phyloP scores from a whole-genome alignment of 179 eudicot genomes.

The Beta corolliflora region DNA sequence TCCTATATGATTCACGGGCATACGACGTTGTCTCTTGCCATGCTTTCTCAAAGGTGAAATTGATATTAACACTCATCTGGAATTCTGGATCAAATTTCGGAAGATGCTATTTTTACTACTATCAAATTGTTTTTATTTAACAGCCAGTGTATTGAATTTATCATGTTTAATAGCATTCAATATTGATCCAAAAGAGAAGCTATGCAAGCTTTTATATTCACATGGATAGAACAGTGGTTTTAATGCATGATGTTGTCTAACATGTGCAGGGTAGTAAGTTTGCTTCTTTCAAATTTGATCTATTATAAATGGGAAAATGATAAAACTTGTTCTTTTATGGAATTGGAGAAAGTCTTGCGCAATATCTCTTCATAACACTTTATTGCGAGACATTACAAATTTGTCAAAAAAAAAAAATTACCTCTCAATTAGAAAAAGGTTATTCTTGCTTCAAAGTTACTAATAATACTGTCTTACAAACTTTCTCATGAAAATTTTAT shows the following conservation, averaged over 20 bases:
- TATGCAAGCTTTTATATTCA: constrained; percentile 27
- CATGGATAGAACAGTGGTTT: constrained; percentile 26
- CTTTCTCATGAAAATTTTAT: no score
- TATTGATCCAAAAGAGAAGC: constrained; percentile 10
- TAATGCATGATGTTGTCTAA: constrained; percentile 23
- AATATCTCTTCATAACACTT: no score
- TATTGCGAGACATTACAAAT: no score
- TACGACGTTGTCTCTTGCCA: neutral
- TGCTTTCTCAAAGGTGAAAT: neutral
- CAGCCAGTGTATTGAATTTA: neutral
- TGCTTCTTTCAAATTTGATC: neutral
- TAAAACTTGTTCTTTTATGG: constrained; percentile 11
- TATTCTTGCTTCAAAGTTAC: no score
- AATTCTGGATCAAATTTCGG: neutral
- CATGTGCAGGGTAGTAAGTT: constrained; percentile 35
- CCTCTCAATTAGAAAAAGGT: no score
- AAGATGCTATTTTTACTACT: neutral
- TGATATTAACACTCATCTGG: neutral
- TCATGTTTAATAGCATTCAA: constrained; percentile 1
- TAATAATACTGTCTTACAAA: no score
- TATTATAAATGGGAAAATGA: constrained; percentile 18
- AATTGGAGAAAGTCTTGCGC: neutral
- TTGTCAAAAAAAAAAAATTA: no score
- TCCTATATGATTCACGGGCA: constrained; percentile 17
- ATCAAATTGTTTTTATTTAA: neutral